These are phyloP conservation scores for Nicotiana otophora DNA, from an alignment of 257 asterid species.

Conservation along the genomic window DNA sequence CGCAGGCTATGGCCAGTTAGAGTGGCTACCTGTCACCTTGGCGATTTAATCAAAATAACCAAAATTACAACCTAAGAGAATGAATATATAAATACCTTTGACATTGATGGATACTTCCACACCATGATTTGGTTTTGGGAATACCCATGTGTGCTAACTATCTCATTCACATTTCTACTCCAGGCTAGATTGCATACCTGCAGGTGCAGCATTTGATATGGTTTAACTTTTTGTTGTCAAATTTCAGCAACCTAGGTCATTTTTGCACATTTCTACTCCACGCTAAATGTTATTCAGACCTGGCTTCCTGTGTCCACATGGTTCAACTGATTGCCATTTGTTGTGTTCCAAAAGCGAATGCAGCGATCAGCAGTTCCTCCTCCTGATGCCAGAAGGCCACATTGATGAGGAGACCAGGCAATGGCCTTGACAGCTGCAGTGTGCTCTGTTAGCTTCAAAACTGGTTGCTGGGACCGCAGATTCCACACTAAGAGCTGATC, in stretches of 20 bases:
- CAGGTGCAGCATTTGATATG: not conserved
- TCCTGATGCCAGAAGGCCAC: constrained; percentile 86
- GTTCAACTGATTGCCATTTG: constrained; percentile 72
- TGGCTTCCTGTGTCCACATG: constrained; percentile 93
- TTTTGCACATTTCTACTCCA: too few species aligned
- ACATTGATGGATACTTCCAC: constrained; percentile 96
- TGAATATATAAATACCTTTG: constrained; percentile 41
- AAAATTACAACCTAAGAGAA: not conserved
- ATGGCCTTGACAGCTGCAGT: constrained; percentile 97
- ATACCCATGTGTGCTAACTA: constrained; percentile 97
- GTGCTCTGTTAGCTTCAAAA: constrained; percentile 78
- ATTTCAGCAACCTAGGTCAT: not conserved
- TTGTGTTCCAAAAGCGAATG: constrained; percentile 96
- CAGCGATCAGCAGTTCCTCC: constrained; percentile 99
- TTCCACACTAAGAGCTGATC: constrained; percentile 89
- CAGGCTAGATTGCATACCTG: constrained; percentile 94
- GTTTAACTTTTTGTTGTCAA: not conserved
- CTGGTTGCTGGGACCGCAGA: constrained; percentile 75
- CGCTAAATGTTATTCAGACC: constrained; percentile 26
- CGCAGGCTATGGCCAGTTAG: constrained; percentile 87
- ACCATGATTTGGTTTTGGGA: constrained; percentile 97
- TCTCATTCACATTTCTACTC: constrained; percentile 93
- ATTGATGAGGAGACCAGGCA: constrained; percentile 96
- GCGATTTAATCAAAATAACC: not conserved
- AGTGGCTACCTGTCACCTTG: constrained; percentile 64